Percentiles rank a stretch among this genome's conserved stretches.
Evolutionary conservation across 2,329 filamentous ascomycete species (phyloP).

Genomic region (Xylaria sp.): DNA sequence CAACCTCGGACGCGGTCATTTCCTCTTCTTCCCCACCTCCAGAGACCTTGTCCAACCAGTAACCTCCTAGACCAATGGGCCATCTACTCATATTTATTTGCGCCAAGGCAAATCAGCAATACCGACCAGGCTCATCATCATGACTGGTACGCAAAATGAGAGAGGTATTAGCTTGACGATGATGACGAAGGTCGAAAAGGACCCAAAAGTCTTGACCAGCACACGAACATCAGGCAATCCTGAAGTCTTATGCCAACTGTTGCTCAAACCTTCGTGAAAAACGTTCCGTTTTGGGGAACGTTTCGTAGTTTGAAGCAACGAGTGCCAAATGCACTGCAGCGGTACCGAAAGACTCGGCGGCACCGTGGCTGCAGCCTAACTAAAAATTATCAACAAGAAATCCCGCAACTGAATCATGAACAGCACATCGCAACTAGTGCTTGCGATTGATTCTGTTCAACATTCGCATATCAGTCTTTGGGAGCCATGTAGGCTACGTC

Average conservation of each 20-base stretch:
- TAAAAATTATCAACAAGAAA: constrained; percentile 51
- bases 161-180: constrained; percentile 44
- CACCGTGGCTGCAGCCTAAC: constrained; percentile 29
- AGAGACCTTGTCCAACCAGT: constrained; percentile 42
- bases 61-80: constrained; percentile 39
- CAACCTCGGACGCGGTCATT: constrained; percentile 37
- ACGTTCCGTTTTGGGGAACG: constrained; percentile 16
- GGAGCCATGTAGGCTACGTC: constrained; percentile 33
- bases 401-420: constrained; percentile 43
- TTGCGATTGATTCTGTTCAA: constrained; percentile 28
- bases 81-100: constrained; percentile 36
- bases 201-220: constrained; percentile 26
- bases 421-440: constrained; percentile 25
- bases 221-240: constrained; percentile 25
- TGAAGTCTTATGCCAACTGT: constrained; percentile 7
- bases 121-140: constrained; percentile 45
- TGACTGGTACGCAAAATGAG: constrained; percentile 38
- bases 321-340: constrained; percentile 21
- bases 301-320: constrained; percentile 19
- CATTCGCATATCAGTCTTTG: constrained; percentile 16
- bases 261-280: constrained; percentile 25
- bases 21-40: constrained; percentile 32
- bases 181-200: constrained; percentile 14
- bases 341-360: constrained; percentile 12
- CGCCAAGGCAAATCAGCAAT: constrained; percentile 36